Conservation (phyloP, 1,284 basidiomycete species). For the Cystobasidium sp. region DNA sequence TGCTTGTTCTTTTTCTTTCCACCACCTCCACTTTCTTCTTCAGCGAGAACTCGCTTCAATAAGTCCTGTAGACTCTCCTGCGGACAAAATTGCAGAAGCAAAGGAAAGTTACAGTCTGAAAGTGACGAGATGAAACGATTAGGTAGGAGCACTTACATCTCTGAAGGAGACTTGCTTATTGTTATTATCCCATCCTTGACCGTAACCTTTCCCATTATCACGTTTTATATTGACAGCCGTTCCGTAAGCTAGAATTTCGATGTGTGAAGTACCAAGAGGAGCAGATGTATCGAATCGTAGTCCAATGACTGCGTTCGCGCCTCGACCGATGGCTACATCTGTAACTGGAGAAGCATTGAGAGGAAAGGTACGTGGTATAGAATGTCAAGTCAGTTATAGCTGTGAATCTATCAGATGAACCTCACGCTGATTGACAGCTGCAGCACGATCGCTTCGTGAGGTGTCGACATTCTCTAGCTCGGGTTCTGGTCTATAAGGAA, state of each 20-base stretch:
- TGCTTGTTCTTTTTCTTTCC: constrained; percentile 24
- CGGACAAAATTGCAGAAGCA: background rate
- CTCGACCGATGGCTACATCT: constrained; percentile 20
- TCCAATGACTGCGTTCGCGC: constrained; percentile 34
- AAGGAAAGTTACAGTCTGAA: background rate
- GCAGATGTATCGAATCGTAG: constrained; percentile 36
- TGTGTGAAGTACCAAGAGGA: constrained; percentile 19
- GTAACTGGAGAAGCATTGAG: constrained; percentile 7
- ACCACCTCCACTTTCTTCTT: constrained; percentile 11
- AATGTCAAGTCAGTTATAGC: background rate
- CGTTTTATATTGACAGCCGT: constrained; percentile 39
- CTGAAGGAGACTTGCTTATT: constrained; percentile 18
- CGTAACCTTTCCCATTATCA: constrained; percentile 15
- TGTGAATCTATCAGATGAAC: background rate
- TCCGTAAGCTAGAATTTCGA: constrained; percentile 31
- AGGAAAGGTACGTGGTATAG: background rate
- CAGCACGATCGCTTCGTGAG: constrained; percentile 8
- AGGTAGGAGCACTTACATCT: background rate
- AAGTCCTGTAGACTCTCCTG: constrained; percentile 14
- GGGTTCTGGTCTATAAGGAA: background rate
- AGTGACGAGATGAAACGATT: background rate
- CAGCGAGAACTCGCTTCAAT: constrained; percentile 1
- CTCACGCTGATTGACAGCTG: constrained; percentile 18
- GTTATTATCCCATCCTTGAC: background rate
- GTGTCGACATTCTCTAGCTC: constrained; percentile 15